phyloP scores from a whole-genome alignment of 2,329 filamentous ascomycete species.

The Aspergillus puulaauensis region DNA sequence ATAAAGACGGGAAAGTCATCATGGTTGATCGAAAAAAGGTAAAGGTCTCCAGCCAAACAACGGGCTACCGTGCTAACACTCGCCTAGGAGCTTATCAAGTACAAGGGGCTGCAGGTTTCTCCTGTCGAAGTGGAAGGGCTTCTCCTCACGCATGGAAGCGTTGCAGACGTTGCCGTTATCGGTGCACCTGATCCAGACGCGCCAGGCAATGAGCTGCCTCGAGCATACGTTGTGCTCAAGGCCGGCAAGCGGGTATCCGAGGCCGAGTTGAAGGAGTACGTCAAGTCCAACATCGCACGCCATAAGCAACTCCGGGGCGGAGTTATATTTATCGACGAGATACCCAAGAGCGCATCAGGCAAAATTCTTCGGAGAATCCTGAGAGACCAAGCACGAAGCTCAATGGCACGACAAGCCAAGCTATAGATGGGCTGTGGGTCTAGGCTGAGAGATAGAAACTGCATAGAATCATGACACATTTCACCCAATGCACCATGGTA shows the following conservation, averaged over 20 bases:
- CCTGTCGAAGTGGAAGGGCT: constrained; percentile 16
- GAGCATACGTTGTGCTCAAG: constrained; percentile 15
- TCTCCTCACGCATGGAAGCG: constrained; percentile 12
- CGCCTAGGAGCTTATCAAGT: constrained; percentile 17
- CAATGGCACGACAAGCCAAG: neutral
- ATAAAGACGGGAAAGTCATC: constrained; percentile 11
- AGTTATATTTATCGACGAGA: constrained; percentile 14
- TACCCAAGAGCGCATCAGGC: constrained; percentile 16
- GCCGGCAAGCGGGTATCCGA: constrained; percentile 5
- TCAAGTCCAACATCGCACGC: constrained; percentile 11
- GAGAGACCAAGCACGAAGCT: constrained; percentile 10
- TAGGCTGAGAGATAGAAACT: neutral
- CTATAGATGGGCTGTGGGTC: constrained; percentile 6
- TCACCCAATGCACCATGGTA: too few species aligned
- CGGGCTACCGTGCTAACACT: neutral
- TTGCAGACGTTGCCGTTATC: constrained; percentile 17
- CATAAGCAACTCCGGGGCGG: constrained; percentile 17
- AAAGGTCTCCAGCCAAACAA: neutral
- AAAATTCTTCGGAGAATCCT: constrained; percentile 16
- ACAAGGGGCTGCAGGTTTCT: constrained; percentile 19
- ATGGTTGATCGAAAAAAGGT: constrained; percentile 19
- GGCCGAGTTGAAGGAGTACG: constrained; percentile 10
- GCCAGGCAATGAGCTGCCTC: constrained; percentile 17
- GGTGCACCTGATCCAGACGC: constrained; percentile 12
- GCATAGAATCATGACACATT: neutral